These are phyloP conservation scores for Thielaviopsis cerberus DNA, from an alignment of 2,329 filamentous ascomycete genomes.

Conservation along the genomic window DNA sequence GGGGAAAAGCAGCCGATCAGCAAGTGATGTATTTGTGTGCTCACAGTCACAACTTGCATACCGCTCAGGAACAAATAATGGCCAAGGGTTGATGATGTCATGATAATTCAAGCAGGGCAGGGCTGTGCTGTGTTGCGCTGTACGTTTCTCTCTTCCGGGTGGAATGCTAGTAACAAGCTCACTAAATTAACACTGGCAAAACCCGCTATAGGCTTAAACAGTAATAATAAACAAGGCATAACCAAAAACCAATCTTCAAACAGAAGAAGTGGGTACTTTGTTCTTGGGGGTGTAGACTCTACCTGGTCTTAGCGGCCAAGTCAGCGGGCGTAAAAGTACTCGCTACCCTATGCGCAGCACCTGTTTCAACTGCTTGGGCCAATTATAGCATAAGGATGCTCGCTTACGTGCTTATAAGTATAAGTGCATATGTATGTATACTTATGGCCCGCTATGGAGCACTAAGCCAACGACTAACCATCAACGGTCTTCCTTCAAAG, in stretches of 20 bases:
- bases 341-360: not conserved
- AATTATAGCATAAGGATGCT: not conserved
- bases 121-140: too few relatives aligned
- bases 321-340: not conserved
- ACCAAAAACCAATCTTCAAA: too few relatives aligned
- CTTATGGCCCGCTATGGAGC: not conserved
- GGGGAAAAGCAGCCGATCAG: not conserved
- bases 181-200: too few relatives aligned
- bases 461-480: not conserved
- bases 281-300: not conserved
- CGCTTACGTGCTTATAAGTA: not conserved
- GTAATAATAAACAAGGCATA: too few relatives aligned
- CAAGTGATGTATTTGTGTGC: not conserved
- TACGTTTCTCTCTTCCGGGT: too few relatives aligned
- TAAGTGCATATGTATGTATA: not conserved
- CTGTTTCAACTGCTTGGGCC: not conserved
- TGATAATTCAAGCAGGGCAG: too few relatives aligned
- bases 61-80: not conserved
- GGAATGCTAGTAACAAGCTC: too few relatives aligned
- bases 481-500: not conserved
- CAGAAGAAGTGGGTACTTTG: too few relatives aligned
- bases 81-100: not conserved
- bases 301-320: not conserved
- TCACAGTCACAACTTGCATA: not conserved
- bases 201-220: too few relatives aligned